Evolutionary conservation across 495 filamentous ascomycete genomes (phyloP).

Genomic region (Glonium stellatum): DNA sequence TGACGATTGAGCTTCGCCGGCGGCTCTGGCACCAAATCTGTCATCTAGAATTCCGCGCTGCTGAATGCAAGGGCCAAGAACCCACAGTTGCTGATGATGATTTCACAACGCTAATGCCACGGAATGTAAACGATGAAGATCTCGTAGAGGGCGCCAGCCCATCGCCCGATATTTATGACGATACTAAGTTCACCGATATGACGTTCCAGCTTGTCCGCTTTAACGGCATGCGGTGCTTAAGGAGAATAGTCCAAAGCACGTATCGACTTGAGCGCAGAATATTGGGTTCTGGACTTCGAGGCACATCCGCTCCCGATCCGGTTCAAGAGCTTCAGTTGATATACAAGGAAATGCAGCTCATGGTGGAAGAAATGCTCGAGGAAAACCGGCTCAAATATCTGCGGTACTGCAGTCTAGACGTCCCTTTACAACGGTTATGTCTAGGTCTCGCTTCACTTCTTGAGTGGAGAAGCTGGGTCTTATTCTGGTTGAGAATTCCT

Average conservation of each 20-base stretch:
- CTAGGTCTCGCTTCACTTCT: slow-evolving; percentile 20
- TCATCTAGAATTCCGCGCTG: slow-evolving; percentile 26
- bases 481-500: slow-evolving; percentile 28
- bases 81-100: slow-evolving; percentile 23
- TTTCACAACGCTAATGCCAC: slow-evolving; percentile 24
- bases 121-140: slow-evolving; percentile 28
- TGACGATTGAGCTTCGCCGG: slow-evolving; percentile 25
- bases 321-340: slow-evolving; percentile 18
- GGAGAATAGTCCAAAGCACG: slow-evolving; percentile 24
- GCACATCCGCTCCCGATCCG: slow-evolving; percentile 19
- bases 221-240: slow-evolving; percentile 19
- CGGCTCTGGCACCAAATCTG: slow-evolving; percentile 28
- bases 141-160: slow-evolving; percentile 22
- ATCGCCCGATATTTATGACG: slow-evolving; percentile 12
- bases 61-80: slow-evolving; percentile 28
- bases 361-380: slow-evolving; percentile 23
- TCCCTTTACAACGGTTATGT: slow-evolving; percentile 14
- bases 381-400: slow-evolving; percentile 17
- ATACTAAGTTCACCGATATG: slow-evolving; percentile 17
- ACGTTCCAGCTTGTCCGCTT: slow-evolving; percentile 26
- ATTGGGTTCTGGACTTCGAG: slow-evolving; percentile 19
- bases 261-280: slow-evolving; percentile 26
- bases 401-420: slow-evolving; percentile 12
- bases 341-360: slow-evolving; percentile 24
- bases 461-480: slow-evolving; percentile 24